A percentile compares a stretch with the other conserved stretches of the same genome.
phyloP scores from a whole-genome alignment of 2,329 filamentous ascomycete genomes.

The Proliferodiscus dingleyae region DNA sequence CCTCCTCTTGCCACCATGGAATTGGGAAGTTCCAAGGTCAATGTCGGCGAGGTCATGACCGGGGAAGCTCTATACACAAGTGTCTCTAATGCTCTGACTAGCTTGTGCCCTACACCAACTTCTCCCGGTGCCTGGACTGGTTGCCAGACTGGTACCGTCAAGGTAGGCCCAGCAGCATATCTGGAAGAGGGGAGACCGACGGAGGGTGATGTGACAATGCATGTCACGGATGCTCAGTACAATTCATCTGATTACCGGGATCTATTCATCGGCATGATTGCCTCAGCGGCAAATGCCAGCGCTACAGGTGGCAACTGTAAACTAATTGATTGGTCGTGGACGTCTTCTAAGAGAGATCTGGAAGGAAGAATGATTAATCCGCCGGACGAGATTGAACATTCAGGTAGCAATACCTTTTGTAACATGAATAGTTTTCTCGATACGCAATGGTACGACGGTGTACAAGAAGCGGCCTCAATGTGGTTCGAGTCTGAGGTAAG shows the following conservation, averaged over 20 bases:
- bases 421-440: not conserved
- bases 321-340: not conserved
- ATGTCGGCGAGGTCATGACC: constrained; percentile 9
- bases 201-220: not conserved
- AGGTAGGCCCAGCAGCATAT: not conserved
- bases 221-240: constrained; percentile 2
- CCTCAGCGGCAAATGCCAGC: not conserved
- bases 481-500: not conserved
- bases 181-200: not conserved
- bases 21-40: constrained; percentile 5
- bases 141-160: not conserved
- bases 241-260: constrained; percentile 1
- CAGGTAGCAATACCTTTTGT: not conserved
- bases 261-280: not conserved
- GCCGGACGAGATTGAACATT: not conserved
- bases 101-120: not conserved
- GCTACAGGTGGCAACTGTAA: not conserved
- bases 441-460: not conserved
- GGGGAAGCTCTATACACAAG: constrained; percentile 9
- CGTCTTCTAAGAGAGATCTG: not conserved
- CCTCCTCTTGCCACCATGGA: constrained; percentile 3
- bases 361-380: not conserved
- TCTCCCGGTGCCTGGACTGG: not conserved
- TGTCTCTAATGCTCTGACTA: constrained; percentile 7
- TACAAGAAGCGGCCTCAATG: not conserved